phyloP scores from a whole-genome alignment of 495 filamentous ascomycete genomes.

The Podospora didyma region DNA sequence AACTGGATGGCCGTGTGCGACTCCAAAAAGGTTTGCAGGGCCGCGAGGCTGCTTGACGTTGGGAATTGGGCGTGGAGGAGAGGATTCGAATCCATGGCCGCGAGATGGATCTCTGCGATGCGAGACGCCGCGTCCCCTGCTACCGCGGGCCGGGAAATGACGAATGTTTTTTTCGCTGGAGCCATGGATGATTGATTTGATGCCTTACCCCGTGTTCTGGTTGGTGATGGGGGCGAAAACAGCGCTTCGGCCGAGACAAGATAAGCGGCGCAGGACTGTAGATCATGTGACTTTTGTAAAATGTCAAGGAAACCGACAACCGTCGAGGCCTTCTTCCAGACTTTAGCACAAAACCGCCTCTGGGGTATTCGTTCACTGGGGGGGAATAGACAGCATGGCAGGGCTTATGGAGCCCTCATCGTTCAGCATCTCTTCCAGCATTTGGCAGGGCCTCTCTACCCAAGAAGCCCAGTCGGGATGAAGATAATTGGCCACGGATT shows the following conservation, averaged over 20 bases:
- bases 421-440: slow-evolving; percentile 12
- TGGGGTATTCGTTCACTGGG: too few relatives aligned
- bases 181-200: too few relatives aligned
- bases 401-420: neutral
- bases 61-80: slow-evolving; percentile 43
- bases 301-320: neutral
- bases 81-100: slow-evolving; percentile 39
- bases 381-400: too few relatives aligned
- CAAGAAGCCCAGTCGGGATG: slow-evolving; percentile 24
- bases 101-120: slow-evolving; percentile 39
- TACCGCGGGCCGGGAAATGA: slow-evolving; percentile 5
- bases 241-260: neutral
- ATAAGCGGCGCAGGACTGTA: neutral
- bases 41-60: slow-evolving; percentile 22
- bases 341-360: too few relatives aligned
- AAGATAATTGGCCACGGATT: slow-evolving; percentile 13
- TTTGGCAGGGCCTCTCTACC: slow-evolving; percentile 22
- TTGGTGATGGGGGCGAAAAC: neutral
- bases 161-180: slow-evolving; percentile 5
- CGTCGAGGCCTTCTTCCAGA: too few relatives aligned
- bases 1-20: slow-evolving; percentile 24
- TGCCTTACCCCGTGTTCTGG: too few relatives aligned
- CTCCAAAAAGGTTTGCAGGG: slow-evolving; percentile 21
- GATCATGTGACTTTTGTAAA: slow-evolving; percentile 19
- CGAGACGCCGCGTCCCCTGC: slow-evolving; percentile 34